These are phyloP conservation scores for Phytophthora tentaculata DNA, from an alignment of 352 stramenopile species.

Conservation along the genomic window DNA sequence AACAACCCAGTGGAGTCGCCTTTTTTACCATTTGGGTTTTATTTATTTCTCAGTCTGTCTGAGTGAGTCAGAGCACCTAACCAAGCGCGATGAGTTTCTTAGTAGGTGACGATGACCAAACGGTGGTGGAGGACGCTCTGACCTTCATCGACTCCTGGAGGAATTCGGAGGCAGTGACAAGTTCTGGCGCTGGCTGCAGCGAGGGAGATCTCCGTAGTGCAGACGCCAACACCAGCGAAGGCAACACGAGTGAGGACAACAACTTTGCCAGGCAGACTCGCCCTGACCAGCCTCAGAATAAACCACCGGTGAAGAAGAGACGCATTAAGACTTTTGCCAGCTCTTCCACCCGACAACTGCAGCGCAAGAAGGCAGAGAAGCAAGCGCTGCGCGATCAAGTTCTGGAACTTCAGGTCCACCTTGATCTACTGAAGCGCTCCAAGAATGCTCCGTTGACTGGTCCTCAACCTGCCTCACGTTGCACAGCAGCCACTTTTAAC, in stretches of 20 bases:
- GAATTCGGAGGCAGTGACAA: neutral
- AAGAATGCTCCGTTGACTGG: constrained; percentile 3
- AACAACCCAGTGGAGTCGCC: too few relatives aligned
- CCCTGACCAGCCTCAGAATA: neutral
- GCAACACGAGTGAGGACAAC: neutral
- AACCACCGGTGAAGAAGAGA: constrained; percentile 15
- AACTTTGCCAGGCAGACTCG: neutral
- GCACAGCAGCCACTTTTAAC: neutral
- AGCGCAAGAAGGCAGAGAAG: constrained; percentile 23
- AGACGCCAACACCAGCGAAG: neutral
- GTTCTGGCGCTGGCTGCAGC: constrained; percentile 1
- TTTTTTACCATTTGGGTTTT: too few relatives aligned
- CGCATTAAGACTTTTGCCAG: constrained; percentile 28
- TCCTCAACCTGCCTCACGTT: neutral
- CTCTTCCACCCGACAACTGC: constrained; percentile 27
- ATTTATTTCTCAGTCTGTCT: too few relatives aligned
- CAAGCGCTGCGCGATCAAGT: constrained; percentile 11
- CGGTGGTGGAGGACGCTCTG: constrained; percentile 20
- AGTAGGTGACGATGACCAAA: constrained; percentile 8
- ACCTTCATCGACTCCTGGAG: constrained; percentile 28
- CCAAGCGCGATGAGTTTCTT: constrained; percentile 34
- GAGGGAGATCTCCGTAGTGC: neutral
- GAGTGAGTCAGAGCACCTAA: too few relatives aligned
- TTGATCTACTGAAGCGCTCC: constrained; percentile 12
- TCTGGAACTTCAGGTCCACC: constrained; percentile 15